phyloP scores from a whole-genome alignment of 306 rosid species.

The Prunus fruticosa region DNA sequence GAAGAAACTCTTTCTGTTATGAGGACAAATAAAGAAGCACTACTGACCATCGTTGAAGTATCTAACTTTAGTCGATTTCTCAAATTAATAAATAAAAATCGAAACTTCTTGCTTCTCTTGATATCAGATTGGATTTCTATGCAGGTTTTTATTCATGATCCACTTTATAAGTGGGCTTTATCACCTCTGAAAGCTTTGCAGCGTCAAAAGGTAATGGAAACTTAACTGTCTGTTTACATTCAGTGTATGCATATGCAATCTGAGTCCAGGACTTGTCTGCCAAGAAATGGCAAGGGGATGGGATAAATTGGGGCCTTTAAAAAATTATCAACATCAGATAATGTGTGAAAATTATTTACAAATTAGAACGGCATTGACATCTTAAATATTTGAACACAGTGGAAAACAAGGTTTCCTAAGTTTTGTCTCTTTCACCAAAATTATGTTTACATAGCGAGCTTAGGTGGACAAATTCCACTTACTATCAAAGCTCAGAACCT shows the following conservation, averaged over 20 bases:
- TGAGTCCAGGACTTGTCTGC: neutral
- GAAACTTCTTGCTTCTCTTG: conserved; percentile 14
- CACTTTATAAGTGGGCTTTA: conserved; percentile 93
- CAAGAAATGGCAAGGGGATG: neutral
- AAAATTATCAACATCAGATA: neutral
- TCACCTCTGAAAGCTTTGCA: conserved; percentile 95
- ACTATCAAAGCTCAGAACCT: neutral
- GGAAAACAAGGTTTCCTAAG: no score
- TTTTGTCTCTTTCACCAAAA: neutral
- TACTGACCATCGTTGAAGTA: conserved; percentile 88
- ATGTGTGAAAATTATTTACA: neutral
- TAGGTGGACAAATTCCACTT: neutral
- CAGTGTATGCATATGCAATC: neutral
- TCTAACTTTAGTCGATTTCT: conserved; percentile 14
- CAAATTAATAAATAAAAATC: neutral
- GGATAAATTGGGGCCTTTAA: neutral
- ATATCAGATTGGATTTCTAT: conserved; percentile 23
- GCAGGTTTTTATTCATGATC: conserved; percentile 96
- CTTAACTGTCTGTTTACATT: neutral
- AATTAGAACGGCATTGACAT: neutral
- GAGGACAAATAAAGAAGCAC: conserved; percentile 92
- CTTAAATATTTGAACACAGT: no score
- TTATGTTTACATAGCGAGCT: neutral
- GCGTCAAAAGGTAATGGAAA: conserved; percentile 79
- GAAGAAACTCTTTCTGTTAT: conserved; percentile 95